A percentile compares a stretch with the other conserved stretches of the same genome.
Conservation (phyloP, 345 rosid genomes). For the Eucalyptus marginata region DNA sequence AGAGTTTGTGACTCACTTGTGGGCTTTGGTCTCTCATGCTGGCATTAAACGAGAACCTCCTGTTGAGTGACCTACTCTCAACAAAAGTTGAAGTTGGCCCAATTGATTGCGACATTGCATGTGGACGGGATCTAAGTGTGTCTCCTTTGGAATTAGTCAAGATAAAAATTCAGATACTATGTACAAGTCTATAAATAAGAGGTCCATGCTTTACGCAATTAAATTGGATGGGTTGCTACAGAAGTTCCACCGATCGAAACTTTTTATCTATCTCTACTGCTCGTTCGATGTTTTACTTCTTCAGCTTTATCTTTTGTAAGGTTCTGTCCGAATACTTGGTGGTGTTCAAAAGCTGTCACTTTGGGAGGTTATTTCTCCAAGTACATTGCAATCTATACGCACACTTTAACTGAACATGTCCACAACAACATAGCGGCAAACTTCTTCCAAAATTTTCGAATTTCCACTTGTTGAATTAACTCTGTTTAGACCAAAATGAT, state of each 20-base stretch:
- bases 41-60: background rate
- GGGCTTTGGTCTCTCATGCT: background rate
- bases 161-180: background rate
- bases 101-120: background rate
- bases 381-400: too few relatives aligned
- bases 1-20: background rate
- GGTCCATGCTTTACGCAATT: background rate
- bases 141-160: background rate
- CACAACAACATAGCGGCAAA: too few relatives aligned
- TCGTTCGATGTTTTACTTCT: background rate
- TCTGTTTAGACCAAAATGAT: too few relatives aligned
- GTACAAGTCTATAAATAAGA: background rate
- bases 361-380: too few relatives aligned
- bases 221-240: background rate
- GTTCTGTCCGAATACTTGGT: background rate
- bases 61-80: background rate
- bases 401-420: too few relatives aligned
- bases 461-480: too few relatives aligned
- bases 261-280: background rate
- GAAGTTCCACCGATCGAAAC: background rate
- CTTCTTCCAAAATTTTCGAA: too few relatives aligned
- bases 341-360: background rate
- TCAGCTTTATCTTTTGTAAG: background rate
- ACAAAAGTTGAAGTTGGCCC: background rate
- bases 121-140: background rate